phyloP scores from a whole-genome alignment of 371 early-diverging fungal species.

The Parasitella parasitica region DNA sequence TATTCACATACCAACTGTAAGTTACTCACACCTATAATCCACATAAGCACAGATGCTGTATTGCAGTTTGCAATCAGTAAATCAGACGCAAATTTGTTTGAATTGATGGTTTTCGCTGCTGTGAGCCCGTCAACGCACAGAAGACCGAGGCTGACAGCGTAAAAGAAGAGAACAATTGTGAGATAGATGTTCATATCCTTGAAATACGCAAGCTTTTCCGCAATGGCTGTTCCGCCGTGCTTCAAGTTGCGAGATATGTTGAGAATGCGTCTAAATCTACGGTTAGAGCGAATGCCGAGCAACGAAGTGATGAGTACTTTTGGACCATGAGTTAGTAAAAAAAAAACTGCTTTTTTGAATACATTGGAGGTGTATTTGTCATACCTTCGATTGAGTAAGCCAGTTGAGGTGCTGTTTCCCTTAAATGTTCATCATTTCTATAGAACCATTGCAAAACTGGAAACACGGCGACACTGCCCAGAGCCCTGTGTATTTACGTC shows the following conservation, averaged over 20 bases:
- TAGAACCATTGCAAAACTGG: constrained; percentile 48
- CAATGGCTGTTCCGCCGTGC: constrained; percentile 10
- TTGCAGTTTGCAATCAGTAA: constrained; percentile 39
- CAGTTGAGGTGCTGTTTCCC: constrained; percentile 46
- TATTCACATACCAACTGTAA: too few species aligned
- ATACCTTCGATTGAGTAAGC: constrained; percentile 47
- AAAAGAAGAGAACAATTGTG: constrained; percentile 30
- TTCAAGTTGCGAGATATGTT: constrained; percentile 21
- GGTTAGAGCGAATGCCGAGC: constrained; percentile 43
- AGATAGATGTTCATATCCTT: constrained; percentile 52
- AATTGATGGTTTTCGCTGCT: constrained; percentile 18
- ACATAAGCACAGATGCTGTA: constrained; percentile 27
- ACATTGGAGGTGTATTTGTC: not conserved
- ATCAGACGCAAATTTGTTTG: constrained; percentile 39
- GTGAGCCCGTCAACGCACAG: constrained; percentile 48
- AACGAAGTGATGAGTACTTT: constrained; percentile 34
- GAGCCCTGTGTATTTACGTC: constrained; percentile 39
- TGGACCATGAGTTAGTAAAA: too few species aligned
- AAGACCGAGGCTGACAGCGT: constrained; percentile 28
- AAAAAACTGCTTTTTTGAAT: not conserved
- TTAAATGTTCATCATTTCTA: constrained; percentile 21
- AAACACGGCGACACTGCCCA: constrained; percentile 41
- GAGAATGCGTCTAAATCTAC: constrained; percentile 35
- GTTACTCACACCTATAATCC: constrained; percentile 44
- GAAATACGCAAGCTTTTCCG: constrained; percentile 46